A percentile compares a stretch with the other conserved stretches of the same genome.
phyloP scores from a whole-genome alignment of 1,284 basidiomycete species.

The Cystobasidium pallidum region DNA sequence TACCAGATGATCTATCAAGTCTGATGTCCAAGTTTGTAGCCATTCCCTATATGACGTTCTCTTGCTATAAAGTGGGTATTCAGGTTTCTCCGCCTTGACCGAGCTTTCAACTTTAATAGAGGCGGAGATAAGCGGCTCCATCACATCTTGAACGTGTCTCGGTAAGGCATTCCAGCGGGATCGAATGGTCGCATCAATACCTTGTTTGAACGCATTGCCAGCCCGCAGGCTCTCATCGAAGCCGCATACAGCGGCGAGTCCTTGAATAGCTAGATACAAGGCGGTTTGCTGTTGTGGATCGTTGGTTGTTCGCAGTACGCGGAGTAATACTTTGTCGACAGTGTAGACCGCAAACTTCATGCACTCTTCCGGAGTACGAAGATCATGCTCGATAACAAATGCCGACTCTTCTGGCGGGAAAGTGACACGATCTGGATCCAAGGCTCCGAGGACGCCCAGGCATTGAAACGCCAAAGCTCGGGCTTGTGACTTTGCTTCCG shows the following conservation, averaged over 20 bases:
- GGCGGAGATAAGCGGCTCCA: slow-evolving; percentile 77
- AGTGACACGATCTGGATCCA: slow-evolving; percentile 93
- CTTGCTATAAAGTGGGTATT: slow-evolving; percentile 72
- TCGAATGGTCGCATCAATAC: slow-evolving; percentile 66
- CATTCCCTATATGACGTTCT: slow-evolving; percentile 89
- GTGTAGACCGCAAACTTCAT: slow-evolving; percentile 81
- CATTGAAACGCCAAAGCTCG: slow-evolving; percentile 80
- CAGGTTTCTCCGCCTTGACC: slow-evolving; percentile 55
- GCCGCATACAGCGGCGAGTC: slow-evolving; percentile 83
- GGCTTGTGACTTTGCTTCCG: slow-evolving; percentile 65
- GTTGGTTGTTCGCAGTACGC: slow-evolving; percentile 89
- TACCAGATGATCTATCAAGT: slow-evolving; percentile 69
- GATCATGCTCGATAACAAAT: slow-evolving; percentile 80
- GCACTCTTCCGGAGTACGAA: slow-evolving; percentile 77
- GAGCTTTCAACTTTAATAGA: slow-evolving; percentile 22
- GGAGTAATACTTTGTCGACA: slow-evolving; percentile 82
- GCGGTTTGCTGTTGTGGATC: slow-evolving; percentile 90
- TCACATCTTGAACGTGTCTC: slow-evolving; percentile 81
- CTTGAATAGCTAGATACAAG: slow-evolving; percentile 90
- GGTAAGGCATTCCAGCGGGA: slow-evolving; percentile 77
- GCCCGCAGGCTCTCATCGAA: slow-evolving; percentile 75
- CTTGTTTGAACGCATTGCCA: slow-evolving; percentile 55
- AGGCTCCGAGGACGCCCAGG: slow-evolving; percentile 88
- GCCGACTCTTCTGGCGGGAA: slow-evolving; percentile 66
- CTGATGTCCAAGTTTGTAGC: slow-evolving; percentile 86